Evolutionary conservation across 2,329 filamentous ascomycete genomes (phyloP).

Genomic region (Epichloe brachyelytri): DNA sequence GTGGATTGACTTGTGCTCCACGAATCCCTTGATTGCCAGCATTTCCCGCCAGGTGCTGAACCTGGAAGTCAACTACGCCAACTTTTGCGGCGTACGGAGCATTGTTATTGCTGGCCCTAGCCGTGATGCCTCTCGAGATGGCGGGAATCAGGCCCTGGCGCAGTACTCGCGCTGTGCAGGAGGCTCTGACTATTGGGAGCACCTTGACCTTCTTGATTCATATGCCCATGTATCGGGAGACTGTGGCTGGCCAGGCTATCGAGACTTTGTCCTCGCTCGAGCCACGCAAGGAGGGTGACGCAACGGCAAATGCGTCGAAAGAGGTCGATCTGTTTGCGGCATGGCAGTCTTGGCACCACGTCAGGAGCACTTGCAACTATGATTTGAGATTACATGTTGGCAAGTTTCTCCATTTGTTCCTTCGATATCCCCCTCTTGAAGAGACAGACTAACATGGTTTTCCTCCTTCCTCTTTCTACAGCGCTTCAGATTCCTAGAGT

Average conservation of each 20-base stretch:
- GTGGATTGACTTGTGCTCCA: slow-evolving; percentile 83
- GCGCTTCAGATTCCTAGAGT: slow-evolving; percentile 44
- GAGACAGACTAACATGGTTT: neutral
- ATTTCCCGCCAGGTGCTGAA: slow-evolving; percentile 83
- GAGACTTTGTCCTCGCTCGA: slow-evolving; percentile 37
- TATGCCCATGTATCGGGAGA: slow-evolving; percentile 70
- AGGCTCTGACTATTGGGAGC: slow-evolving; percentile 60
- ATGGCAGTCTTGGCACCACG: slow-evolving; percentile 91
- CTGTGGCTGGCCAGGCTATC: slow-evolving; percentile 39
- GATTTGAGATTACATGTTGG: slow-evolving; percentile 68
- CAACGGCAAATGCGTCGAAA: slow-evolving; percentile 19
- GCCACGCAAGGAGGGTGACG: slow-evolving; percentile 15
- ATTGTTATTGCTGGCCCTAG: slow-evolving; percentile 71
- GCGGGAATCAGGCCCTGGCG: slow-evolving; percentile 39
- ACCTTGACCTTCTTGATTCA: slow-evolving; percentile 73
- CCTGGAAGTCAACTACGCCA: slow-evolving; percentile 85
- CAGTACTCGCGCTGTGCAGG: slow-evolving; percentile 78
- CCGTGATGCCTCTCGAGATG: slow-evolving; percentile 41
- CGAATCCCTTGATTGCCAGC: slow-evolving; percentile 70
- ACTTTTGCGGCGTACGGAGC: slow-evolving; percentile 81
- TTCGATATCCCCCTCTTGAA: neutral
- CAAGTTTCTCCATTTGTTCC: slow-evolving; percentile 34
- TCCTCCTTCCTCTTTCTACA: slow-evolving; percentile 13
- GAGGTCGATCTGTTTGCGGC: slow-evolving; percentile 60
- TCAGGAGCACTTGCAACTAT: slow-evolving; percentile 79